phyloP scores from a whole-genome alignment of 257 asterid genomes.

The Verbena officinalis region DNA sequence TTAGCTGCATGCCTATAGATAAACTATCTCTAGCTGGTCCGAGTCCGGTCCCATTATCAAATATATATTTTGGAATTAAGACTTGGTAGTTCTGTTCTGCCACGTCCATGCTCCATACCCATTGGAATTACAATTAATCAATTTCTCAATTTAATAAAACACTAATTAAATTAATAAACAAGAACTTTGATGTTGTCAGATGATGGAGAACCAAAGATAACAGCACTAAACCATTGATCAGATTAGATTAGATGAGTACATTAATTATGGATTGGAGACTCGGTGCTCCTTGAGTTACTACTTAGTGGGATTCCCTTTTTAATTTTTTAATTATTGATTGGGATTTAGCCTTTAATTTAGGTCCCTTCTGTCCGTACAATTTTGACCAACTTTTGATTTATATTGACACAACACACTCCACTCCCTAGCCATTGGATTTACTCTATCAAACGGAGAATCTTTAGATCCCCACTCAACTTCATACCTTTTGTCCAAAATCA shows the following conservation, averaged over 20 bases:
- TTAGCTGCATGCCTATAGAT: constrained; percentile 21
- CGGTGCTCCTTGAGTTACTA: constrained; percentile 23
- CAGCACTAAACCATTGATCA: constrained; percentile 24
- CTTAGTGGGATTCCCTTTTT: constrained; percentile 29
- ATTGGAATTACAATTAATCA: background rate
- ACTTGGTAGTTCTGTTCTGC: background rate
- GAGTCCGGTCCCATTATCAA: constrained; percentile 13
- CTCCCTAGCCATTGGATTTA: constrained; percentile 43
- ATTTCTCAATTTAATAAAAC: background rate
- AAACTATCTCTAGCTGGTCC: constrained; percentile 5
- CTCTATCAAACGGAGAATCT: constrained; percentile 31
- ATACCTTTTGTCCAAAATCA: background rate
- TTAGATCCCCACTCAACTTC: constrained; percentile 23
- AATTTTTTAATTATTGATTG: constrained; percentile 2
- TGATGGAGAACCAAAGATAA: constrained; percentile 24
- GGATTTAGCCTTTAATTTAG: no score
- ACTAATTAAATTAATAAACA: background rate
- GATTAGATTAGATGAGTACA: no score
- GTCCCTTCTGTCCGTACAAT: constrained; percentile 45
- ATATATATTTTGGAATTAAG: background rate
- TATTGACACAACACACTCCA: constrained; percentile 24
- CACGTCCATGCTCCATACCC: background rate
- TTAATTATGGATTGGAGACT: constrained; percentile 28
- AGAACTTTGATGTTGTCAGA: constrained; percentile 19
- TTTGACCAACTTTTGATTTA: constrained; percentile 32